These are phyloP conservation scores for Trametes hirsuta DNA, from an alignment of 1,284 basidiomycete genomes.

Conservation along the genomic window DNA sequence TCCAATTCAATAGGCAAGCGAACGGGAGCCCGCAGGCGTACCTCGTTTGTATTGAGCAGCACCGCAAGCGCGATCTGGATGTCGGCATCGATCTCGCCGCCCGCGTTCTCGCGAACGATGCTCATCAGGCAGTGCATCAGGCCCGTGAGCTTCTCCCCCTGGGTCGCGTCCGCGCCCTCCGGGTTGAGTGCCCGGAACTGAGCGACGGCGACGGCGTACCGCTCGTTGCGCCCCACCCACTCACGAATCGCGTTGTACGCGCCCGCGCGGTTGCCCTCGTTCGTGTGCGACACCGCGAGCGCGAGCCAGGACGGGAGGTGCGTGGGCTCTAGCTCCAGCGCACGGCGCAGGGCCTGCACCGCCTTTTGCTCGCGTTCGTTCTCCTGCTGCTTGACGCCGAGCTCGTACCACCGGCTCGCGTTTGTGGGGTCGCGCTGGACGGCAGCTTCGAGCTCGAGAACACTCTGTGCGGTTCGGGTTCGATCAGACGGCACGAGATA, in stretches of 20 bases:
- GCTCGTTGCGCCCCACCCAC: constrained; percentile 74
- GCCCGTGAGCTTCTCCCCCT: constrained; percentile 48
- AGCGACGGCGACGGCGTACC: constrained; percentile 55
- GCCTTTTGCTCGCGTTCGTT: constrained; percentile 96
- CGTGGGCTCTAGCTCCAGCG: constrained; percentile 80
- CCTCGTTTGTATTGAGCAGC: constrained; percentile 90
- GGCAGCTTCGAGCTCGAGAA: constrained; percentile 88
- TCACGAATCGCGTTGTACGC: constrained; percentile 81
- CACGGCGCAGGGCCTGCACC: constrained; percentile 82
- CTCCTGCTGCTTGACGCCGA: constrained; percentile 98
- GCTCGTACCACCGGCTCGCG: constrained; percentile 84
- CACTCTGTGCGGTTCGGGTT: constrained; percentile 54
- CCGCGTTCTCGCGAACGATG: constrained; percentile 62
- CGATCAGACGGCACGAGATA: constrained; percentile 16
- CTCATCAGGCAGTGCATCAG: constrained; percentile 67
- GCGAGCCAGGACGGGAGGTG: constrained; percentile 89
- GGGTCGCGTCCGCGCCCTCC: constrained; percentile 35
- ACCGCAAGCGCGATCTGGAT: constrained; percentile 96
- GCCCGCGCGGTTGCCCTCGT: constrained; percentile 78
- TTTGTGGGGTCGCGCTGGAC: constrained; percentile 81
- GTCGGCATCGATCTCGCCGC: constrained; percentile 83
- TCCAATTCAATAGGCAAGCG: background rate
- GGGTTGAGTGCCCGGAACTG: constrained; percentile 43
- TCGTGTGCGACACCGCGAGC: constrained; percentile 90
- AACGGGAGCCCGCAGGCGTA: constrained; percentile 32